phyloP scores from a whole-genome alignment of 2,329 filamentous ascomycete species.

The Calonectria leucothoes region DNA sequence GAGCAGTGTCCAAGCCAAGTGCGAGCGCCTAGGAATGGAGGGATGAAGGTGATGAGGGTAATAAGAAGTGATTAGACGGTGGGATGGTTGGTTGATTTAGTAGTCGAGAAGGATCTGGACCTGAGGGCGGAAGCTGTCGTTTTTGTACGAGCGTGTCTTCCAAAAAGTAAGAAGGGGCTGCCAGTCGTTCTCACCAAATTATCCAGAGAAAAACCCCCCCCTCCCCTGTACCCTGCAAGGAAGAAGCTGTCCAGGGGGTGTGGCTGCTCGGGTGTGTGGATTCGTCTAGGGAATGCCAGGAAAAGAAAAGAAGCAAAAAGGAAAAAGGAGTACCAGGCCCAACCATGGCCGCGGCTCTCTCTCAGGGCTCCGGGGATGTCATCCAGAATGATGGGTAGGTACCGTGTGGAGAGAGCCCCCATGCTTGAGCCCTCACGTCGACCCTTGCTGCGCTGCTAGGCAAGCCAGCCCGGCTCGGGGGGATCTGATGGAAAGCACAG shows the following conservation, averaged over 20 bases:
- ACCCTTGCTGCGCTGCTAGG: background rate
- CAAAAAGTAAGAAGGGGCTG: constrained; percentile 26
- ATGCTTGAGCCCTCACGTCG: constrained; percentile 7
- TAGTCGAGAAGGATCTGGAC: constrained; percentile 19
- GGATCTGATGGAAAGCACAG: constrained; percentile 14
- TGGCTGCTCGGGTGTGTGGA: background rate
- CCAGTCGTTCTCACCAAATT: constrained; percentile 8
- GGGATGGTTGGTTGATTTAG: background rate
- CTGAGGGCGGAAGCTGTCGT: constrained; percentile 35
- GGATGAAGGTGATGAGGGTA: constrained; percentile 1
- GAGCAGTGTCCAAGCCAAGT: background rate
- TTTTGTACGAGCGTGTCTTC: constrained; percentile 37
- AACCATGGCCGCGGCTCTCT: constrained; percentile 37
- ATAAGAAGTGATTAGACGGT: background rate
- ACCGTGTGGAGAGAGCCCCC: constrained; percentile 7
- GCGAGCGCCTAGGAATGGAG: background rate
- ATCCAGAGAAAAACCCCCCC: background rate
- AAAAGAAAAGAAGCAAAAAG: background rate
- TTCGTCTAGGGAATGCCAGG: constrained; percentile 29
- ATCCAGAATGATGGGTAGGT: constrained; percentile 22
- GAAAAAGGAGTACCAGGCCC: constrained; percentile 29
- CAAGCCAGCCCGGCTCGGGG: constrained; percentile 10
- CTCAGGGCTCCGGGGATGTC: constrained; percentile 32
- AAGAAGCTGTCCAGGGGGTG: background rate
- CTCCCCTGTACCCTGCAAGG: constrained; percentile 10